Conservation (phyloP, 1,284 basidiomycete genomes). For the Polyporus tsugae region DNA sequence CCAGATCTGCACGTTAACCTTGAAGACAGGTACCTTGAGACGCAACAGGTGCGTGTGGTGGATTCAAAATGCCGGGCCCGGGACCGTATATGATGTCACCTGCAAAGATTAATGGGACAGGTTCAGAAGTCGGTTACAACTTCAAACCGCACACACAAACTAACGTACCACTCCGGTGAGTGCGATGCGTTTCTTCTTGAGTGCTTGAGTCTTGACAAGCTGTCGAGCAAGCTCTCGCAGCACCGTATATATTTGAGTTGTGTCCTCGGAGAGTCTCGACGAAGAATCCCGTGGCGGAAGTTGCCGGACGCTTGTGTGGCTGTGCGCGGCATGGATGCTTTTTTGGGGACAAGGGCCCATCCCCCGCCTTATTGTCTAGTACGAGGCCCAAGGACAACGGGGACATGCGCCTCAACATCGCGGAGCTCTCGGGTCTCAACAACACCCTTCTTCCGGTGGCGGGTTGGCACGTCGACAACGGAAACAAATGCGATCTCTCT, state of each 20-base stretch:
- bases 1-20: no score
- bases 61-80: neutral
- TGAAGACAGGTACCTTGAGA: neutral
- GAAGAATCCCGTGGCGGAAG: neutral
- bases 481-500: neutral
- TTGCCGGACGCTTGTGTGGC: neutral
- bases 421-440: neutral
- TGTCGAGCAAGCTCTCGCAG: no score
- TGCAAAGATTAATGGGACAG: no score
- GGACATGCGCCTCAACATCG: neutral
- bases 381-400: neutral
- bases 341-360: neutral
- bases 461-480: slow-evolving; percentile 1
- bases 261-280: no score
- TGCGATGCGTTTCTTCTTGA: no score
- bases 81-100: no score
- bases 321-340: neutral
- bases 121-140: no score
- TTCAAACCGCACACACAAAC: no score
- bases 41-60: neutral
- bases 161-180: no score
- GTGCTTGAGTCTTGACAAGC: no score
- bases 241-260: no score
- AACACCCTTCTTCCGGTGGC: neutral
- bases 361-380: neutral